A percentile compares a stretch with the other conserved stretches of the same genome.
Evolutionary conservation across 345 rosid genomes (phyloP).

Genomic region (Nasturtium officinale): DNA sequence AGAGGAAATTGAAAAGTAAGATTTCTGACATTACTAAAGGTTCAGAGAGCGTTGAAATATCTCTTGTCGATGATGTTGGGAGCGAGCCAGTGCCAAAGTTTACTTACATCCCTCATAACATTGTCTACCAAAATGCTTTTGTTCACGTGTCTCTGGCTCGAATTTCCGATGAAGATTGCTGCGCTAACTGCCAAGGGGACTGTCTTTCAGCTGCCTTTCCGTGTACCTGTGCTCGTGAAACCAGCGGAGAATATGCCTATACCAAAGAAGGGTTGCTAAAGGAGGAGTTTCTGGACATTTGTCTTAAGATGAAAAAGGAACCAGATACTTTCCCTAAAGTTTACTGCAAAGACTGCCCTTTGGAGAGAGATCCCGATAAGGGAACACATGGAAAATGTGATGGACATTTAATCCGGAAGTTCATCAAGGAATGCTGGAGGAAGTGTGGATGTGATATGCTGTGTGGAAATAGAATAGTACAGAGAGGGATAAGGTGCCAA

Average conservation of each 20-base stretch:
- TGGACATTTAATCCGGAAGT: slow-evolving; percentile 80
- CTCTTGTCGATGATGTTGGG: slow-evolving; percentile 60
- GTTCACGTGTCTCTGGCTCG: slow-evolving; percentile 69
- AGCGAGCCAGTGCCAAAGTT: slow-evolving; percentile 56
- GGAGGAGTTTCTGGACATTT: slow-evolving; percentile 57
- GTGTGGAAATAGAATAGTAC: slow-evolving; percentile 84
- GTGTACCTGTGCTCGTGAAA: slow-evolving; percentile 81
- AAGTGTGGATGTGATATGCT: slow-evolving; percentile 81
- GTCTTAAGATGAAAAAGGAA: slow-evolving; percentile 49
- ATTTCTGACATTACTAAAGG: slow-evolving; percentile 59
- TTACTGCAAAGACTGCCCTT: slow-evolving; percentile 76
- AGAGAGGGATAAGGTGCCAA: slow-evolving; percentile 68
- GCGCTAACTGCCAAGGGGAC: slow-evolving; percentile 67
- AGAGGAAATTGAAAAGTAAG: slow-evolving; percentile 29
- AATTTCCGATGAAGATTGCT: slow-evolving; percentile 73
- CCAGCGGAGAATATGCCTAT: slow-evolving; percentile 86
- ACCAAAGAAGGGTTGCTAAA: slow-evolving; percentile 58
- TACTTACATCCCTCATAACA: slow-evolving; percentile 65
- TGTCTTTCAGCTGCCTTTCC: slow-evolving; percentile 66
- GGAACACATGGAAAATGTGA: slow-evolving; percentile 60
- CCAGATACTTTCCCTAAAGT: slow-evolving; percentile 47
- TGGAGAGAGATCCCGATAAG: slow-evolving; percentile 58
- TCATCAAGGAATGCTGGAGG: slow-evolving; percentile 90
- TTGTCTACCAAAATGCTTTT: slow-evolving; percentile 65
- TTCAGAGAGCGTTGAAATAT: slow-evolving; percentile 60